Conservation (phyloP, 2,329 filamentous ascomycete species). For the Penicillium sp. region DNA sequence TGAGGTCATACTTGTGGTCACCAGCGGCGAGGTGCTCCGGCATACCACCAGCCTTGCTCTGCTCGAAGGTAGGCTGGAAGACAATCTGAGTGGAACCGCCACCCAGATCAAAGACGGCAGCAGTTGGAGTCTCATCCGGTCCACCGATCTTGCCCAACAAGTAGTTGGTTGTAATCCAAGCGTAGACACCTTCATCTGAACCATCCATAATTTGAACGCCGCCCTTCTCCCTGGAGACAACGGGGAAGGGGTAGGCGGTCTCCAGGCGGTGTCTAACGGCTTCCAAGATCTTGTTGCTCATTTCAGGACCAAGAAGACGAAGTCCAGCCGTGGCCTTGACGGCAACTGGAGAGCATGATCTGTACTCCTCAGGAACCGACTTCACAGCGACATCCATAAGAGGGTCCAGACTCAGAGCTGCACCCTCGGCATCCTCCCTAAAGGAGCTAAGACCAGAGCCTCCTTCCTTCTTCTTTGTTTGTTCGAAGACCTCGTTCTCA, state of each 20-base stretch:
- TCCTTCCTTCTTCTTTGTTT: constrained; percentile 77
- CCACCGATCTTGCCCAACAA: constrained; percentile 94
- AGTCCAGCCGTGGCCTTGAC: constrained; percentile 96
- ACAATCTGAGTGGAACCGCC: constrained; percentile 98
- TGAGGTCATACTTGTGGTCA: constrained; percentile 89
- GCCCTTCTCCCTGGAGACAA: constrained; percentile 72
- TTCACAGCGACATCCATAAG: constrained; percentile 79
- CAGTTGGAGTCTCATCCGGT: constrained; percentile 79
- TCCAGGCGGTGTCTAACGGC: constrained; percentile 78
- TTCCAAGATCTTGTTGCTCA: constrained; percentile 72
- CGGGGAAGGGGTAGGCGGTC: constrained; percentile 84
- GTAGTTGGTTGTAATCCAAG: constrained; percentile 99
- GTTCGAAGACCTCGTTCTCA: constrained; percentile 84
- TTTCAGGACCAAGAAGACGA: constrained; percentile 71
- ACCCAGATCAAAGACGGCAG: constrained; percentile 89
- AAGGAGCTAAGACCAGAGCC: constrained; percentile 76
- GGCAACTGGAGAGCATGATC: constrained; percentile 86
- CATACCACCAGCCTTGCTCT: constrained; percentile 63
- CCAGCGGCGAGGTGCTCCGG: constrained; percentile 76
- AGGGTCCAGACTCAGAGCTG: constrained; percentile 78
- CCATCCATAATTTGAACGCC: constrained; percentile 97
- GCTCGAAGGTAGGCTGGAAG: constrained; percentile 88
- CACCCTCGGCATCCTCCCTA: constrained; percentile 72
- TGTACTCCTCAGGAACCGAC: constrained; percentile 76
- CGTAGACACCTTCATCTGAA: constrained; percentile 92